These are phyloP conservation scores for Sutorius australiensis DNA, from an alignment of 768 basidiomycete species.

Conservation along the genomic window DNA sequence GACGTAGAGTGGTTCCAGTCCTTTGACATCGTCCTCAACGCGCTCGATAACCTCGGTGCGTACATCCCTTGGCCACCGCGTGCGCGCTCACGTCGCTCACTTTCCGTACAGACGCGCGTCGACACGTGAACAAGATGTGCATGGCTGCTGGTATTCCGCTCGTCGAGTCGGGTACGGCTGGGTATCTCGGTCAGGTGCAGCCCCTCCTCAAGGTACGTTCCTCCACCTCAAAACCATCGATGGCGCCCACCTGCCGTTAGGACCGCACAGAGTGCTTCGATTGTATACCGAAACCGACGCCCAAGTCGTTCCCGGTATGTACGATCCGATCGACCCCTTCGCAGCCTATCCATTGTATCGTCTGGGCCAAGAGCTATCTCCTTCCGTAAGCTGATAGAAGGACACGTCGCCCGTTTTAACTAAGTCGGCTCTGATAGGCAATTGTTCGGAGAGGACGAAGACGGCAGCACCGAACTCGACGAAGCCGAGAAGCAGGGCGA, in stretches of 20 bases:
- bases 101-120: slow-evolving; percentile 66
- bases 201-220: slow-evolving; percentile 75
- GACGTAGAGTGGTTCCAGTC: slow-evolving; percentile 86
- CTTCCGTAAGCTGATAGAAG: slow-evolving; percentile 59
- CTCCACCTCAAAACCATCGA: neutral
- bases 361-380: slow-evolving; percentile 98
- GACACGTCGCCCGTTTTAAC: neutral
- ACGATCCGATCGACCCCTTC: slow-evolving; percentile 96
- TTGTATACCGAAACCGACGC: slow-evolving; percentile 88
- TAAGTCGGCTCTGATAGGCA: slow-evolving; percentile 49
- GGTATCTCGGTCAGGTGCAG: slow-evolving; percentile 96
- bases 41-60: slow-evolving; percentile 91
- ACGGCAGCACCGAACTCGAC: slow-evolving; percentile 77
- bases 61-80: slow-evolving; percentile 1
- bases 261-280: slow-evolving; percentile 93
- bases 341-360: slow-evolving; percentile 97
- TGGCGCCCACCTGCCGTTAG: slow-evolving; percentile 36
- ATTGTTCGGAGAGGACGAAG: slow-evolving; percentile 91
- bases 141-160: slow-evolving; percentile 87
- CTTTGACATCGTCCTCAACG: slow-evolving; percentile 93
- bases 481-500: slow-evolving; percentile 92
- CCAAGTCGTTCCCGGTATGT: slow-evolving; percentile 95
- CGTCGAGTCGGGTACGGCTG: slow-evolving; percentile 95
- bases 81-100: neutral
- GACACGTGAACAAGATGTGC: slow-evolving; percentile 98